Conservation (phyloP, 2,329 filamentous ascomycete genomes). For the Fusarium odoratissimum region DNA sequence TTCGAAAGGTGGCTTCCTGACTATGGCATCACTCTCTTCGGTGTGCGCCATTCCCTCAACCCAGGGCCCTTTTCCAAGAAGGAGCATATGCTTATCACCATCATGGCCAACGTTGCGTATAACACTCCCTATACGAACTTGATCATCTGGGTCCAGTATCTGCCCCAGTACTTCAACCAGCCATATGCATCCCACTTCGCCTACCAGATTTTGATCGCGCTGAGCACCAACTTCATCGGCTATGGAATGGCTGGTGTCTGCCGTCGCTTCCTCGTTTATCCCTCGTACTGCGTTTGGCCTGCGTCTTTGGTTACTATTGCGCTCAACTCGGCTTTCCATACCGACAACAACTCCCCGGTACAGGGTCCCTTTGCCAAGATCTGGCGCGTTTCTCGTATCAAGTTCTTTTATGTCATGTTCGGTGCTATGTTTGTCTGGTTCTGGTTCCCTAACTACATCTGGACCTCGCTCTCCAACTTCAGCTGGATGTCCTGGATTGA, state of each 20-base stretch:
- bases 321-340: conserved; percentile 65
- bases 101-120: conserved; percentile 71
- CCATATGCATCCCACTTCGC: conserved; percentile 62
- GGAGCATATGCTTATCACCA: conserved; percentile 71
- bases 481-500: conserved; percentile 69
- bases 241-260: conserved; percentile 68
- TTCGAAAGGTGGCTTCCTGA: conserved; percentile 64
- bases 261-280: conserved; percentile 66
- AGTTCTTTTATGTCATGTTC: conserved; percentile 64
- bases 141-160: conserved; percentile 65
- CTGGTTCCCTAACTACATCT: conserved; percentile 69
- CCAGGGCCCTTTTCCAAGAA: conserved; percentile 69
- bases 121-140: conserved; percentile 65
- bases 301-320: conserved; percentile 66
- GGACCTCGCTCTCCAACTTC: conserved; percentile 63
- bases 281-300: conserved; percentile 68
- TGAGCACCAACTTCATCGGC: conserved; percentile 69
- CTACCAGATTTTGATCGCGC: conserved; percentile 66
- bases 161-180: conserved; percentile 67
- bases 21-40: conserved; percentile 59
- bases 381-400: conserved; percentile 61
- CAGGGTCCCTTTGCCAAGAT: conserved; percentile 57
- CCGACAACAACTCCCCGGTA: conserved; percentile 54
- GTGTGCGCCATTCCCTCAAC: conserved; percentile 62
- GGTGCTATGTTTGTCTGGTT: conserved; percentile 67